Evolutionary conservation across 2,329 filamentous ascomycete genomes (phyloP).

Genomic region (Aspergillus ruber): DNA sequence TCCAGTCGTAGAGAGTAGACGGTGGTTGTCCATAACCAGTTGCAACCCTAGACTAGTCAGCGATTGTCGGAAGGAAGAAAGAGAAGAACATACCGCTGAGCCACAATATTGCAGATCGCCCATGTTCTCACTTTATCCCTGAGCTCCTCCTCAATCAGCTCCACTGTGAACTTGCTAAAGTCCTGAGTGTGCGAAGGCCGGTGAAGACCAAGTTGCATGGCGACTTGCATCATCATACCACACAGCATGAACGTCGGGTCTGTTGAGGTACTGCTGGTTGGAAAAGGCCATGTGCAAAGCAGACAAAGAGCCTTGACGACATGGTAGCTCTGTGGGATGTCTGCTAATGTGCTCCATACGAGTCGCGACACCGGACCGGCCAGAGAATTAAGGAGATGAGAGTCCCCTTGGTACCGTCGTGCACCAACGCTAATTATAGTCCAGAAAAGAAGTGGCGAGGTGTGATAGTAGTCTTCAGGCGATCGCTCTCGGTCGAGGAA

Average conservation of each 20-base stretch:
- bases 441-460: conserved; percentile 63
- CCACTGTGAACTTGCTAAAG: conserved; percentile 45
- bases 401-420: conserved; percentile 52
- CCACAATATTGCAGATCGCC: conserved; percentile 62
- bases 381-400: conserved; percentile 47
- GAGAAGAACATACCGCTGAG: conserved; percentile 48
- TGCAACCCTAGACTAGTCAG: conserved; percentile 44
- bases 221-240: conserved; percentile 61
- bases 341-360: conserved; percentile 56
- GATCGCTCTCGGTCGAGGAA: conserved; percentile 51
- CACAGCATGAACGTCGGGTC: conserved; percentile 62
- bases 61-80: neutral
- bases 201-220: conserved; percentile 62
- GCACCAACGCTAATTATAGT: conserved; percentile 58
- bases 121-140: conserved; percentile 60
- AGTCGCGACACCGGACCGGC: conserved; percentile 50
- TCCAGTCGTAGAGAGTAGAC: conserved; percentile 56
- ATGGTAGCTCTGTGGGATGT: conserved; percentile 58
- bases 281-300: conserved; percentile 60
- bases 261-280: conserved; percentile 56
- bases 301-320: conserved; percentile 59
- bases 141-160: conserved; percentile 57
- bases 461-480: conserved; percentile 52
- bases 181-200: conserved; percentile 57
- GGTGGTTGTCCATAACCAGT: conserved; percentile 65